A percentile compares a stretch with the other conserved stretches of the same genome.
These are phyloP conservation scores for Brassica juncea DNA, from an alignment of 345 rosid genomes.

Conservation along the genomic window DNA sequence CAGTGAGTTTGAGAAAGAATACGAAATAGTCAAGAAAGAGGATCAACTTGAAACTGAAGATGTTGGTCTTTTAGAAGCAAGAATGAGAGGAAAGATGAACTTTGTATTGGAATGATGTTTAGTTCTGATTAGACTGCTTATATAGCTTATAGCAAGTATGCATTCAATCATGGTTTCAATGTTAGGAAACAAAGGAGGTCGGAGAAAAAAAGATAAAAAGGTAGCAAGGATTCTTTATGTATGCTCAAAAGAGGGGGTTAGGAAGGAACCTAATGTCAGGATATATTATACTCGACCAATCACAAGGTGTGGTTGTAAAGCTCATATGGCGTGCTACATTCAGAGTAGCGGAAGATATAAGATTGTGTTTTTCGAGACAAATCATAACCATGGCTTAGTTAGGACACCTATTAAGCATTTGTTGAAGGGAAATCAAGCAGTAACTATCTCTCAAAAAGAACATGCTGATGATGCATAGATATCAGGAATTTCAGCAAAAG, in stretches of 20 bases:
- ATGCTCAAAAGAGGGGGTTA: neutral
- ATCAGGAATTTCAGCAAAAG: no score
- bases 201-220: neutral
- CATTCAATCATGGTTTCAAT: neutral
- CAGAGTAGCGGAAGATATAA: neutral
- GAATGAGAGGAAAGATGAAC: neutral
- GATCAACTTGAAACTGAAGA: neutral
- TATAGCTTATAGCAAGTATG: neutral
- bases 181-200: neutral
- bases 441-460: no score
- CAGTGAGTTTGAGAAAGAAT: neutral
- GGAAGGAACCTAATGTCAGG: neutral
- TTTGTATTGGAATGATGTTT: neutral
- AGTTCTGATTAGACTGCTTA: neutral
- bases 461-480: no score
- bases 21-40: neutral
- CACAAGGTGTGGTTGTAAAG: neutral
- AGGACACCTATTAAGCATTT: neutral
- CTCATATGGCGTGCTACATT: neutral
- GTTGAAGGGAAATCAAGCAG: no score
- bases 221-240: neutral
- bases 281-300: neutral
- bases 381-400: conserved; percentile 9
- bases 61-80: neutral
- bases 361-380: neutral